Conservation (phyloP, 208 protist species). For the Trypanosoma brucei region DNA sequence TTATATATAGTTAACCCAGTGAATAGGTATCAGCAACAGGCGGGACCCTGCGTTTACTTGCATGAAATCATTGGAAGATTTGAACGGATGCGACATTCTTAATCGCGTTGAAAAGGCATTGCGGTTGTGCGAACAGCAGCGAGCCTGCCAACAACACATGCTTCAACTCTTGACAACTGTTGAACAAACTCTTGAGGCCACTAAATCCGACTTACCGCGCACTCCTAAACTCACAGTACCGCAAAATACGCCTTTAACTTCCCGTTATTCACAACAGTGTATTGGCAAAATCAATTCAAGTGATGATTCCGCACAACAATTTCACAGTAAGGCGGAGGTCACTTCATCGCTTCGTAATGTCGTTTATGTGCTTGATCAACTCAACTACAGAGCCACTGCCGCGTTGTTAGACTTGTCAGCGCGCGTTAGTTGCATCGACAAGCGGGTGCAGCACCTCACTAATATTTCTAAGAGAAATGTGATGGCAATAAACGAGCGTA, state of each 20-base stretch:
- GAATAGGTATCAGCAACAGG: no score
- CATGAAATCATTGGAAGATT: not conserved
- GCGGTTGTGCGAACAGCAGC: conserved; percentile 6
- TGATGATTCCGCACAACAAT: no score
- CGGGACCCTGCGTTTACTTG: not conserved
- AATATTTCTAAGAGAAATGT: no score
- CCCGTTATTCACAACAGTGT: not conserved
- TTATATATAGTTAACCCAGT: no score
- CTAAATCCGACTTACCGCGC: not conserved
- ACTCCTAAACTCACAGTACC: not conserved
- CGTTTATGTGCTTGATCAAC: no score
- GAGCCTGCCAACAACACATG: not conserved
- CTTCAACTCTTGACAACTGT: conserved; percentile 12
- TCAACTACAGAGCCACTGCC: no score
- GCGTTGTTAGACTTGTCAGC: no score
- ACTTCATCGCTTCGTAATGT: no score
- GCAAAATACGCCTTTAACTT: not conserved
- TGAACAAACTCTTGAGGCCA: conserved; percentile 14
- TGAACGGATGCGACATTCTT: not conserved
- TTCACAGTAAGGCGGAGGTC: no score
- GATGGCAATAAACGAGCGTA: no score
- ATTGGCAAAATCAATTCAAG: not conserved
- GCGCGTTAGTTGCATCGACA: no score
- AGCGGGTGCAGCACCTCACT: no score
- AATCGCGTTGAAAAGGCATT: conserved; percentile 3